phyloP scores from a whole-genome alignment of 805 yeast species.

The Candida stauntonica region DNA sequence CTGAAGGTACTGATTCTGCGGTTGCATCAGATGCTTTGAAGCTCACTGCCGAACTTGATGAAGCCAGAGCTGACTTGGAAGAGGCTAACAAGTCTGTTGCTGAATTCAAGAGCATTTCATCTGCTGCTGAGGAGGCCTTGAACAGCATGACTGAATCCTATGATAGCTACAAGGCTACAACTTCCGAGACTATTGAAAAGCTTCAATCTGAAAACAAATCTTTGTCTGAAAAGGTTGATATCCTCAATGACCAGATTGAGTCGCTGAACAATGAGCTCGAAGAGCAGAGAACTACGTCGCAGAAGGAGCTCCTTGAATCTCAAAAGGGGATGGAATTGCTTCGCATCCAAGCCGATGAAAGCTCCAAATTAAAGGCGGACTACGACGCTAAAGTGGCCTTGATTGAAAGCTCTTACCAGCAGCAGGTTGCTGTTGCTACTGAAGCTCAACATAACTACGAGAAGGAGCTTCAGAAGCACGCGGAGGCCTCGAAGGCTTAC shows the following conservation, averaged over 20 bases:
- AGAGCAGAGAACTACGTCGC: constrained; percentile 25
- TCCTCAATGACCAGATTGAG: constrained; percentile 30
- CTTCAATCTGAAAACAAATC: constrained; percentile 22
- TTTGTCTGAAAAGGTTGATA: constrained; percentile 20
- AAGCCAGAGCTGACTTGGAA: constrained; percentile 49
- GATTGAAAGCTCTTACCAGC: constrained; percentile 34
- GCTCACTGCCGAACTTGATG: constrained; percentile 38
- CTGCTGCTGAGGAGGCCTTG: constrained; percentile 64
- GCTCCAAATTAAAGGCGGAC: constrained; percentile 27
- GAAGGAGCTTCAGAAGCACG: constrained; percentile 49
- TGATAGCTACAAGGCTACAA: constrained; percentile 37
- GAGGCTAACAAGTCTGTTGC: constrained; percentile 52
- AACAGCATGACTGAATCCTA: constrained; percentile 48
- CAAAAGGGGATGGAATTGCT: constrained; percentile 17
- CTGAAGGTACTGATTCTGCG: constrained; percentile 24
- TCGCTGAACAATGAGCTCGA: constrained; percentile 30
- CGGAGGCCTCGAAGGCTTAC: constrained; percentile 42
- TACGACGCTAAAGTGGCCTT: constrained; percentile 29
- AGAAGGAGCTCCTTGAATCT: constrained; percentile 16
- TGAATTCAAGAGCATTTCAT: constrained; percentile 60
- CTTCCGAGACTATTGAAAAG: constrained; percentile 16
- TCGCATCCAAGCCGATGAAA: constrained; percentile 20
- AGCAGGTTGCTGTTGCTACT: constrained; percentile 43
- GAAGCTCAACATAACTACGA: constrained; percentile 53
- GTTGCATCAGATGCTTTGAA: constrained; percentile 29